Evolutionary conservation across 78 protist species (phyloP).

Genomic region (Parvularia atlantis): DNA sequence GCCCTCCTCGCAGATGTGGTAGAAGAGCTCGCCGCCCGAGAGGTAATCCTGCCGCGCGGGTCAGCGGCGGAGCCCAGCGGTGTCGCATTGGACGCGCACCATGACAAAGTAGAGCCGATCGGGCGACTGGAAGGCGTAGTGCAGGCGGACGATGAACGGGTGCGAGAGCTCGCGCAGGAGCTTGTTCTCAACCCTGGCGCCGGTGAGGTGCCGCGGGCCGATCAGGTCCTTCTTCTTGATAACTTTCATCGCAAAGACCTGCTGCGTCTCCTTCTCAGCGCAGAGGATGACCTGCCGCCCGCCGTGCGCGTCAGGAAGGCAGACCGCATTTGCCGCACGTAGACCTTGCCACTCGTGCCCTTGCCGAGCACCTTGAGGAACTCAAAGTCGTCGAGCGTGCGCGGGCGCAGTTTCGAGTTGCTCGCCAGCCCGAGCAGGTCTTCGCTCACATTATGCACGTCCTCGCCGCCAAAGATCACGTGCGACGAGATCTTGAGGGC

Average conservation of each 20-base stretch:
- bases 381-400: conserved; percentile 24
- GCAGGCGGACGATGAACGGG: conserved; percentile 57
- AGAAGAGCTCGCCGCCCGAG: conserved; percentile 46
- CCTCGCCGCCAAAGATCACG: too few species aligned
- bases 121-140: conserved; percentile 49
- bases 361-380: conserved; percentile 48
- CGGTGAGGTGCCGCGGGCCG: conserved; percentile 58
- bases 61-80: too few species aligned
- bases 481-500: too few species aligned
- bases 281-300: conserved; percentile 45
- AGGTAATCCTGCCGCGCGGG: too few species aligned
- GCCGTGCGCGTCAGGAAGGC: too few species aligned
- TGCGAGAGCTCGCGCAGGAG: conserved; percentile 51
- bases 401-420: too few species aligned
- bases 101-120: conserved; percentile 18
- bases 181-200: conserved; percentile 63
- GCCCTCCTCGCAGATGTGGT: too few species aligned
- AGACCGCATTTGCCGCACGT: too few species aligned
- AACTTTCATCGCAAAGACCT: conserved; percentile 51
- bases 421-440: too few species aligned
- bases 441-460: too few species aligned
- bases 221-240: conserved; percentile 24
- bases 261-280: conserved; percentile 4
- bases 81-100: too few species aligned
- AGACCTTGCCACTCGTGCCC: conserved; percentile 59